Conservation (phyloP, 768 basidiomycete species). For the Suillus occidentalis region DNA sequence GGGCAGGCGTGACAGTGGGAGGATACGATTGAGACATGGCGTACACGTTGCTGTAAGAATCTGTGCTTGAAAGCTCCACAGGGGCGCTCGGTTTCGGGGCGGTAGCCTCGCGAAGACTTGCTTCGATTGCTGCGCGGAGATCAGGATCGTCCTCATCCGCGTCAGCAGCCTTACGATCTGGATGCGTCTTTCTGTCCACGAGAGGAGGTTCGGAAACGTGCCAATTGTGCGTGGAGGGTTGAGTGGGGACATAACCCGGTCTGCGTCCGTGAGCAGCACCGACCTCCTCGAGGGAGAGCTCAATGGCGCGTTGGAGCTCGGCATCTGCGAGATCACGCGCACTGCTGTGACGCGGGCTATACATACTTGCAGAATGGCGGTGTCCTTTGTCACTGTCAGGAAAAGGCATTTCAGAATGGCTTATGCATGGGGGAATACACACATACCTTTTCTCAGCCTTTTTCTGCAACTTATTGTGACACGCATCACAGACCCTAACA, state of each 20-base stretch:
- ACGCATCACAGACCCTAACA: slow-evolving; percentile 92
- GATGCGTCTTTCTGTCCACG: slow-evolving; percentile 55
- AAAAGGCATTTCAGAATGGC: background rate
- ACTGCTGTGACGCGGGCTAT: slow-evolving; percentile 52
- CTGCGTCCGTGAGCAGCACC: slow-evolving; percentile 49
- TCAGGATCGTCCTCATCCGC: slow-evolving; percentile 92
- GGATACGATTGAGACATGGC: slow-evolving; percentile 45
- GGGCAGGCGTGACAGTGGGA: slow-evolving; percentile 40
- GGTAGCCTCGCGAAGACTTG: slow-evolving; percentile 83
- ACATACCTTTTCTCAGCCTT: slow-evolving; percentile 59
- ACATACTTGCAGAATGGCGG: slow-evolving; percentile 54
- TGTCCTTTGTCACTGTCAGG: slow-evolving; percentile 45
- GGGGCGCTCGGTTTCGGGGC: slow-evolving; percentile 82
- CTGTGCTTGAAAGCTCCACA: slow-evolving; percentile 53
- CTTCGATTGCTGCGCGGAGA: slow-evolving; percentile 91
- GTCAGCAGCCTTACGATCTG: slow-evolving; percentile 26
- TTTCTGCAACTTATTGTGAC: slow-evolving; percentile 73
- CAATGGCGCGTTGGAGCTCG: slow-evolving; percentile 91
- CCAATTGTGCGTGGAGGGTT: slow-evolving; percentile 55
- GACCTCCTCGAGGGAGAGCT: slow-evolving; percentile 83
- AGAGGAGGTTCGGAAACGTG: slow-evolving; percentile 67
- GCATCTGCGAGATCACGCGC: slow-evolving; percentile 73
- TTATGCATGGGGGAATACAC: slow-evolving; percentile 5
- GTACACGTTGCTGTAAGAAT: slow-evolving; percentile 34
- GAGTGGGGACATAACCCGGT: slow-evolving; percentile 68